phyloP scores from a whole-genome alignment of 2,329 filamentous ascomycete genomes.

The Dothideomycetes sp. region DNA sequence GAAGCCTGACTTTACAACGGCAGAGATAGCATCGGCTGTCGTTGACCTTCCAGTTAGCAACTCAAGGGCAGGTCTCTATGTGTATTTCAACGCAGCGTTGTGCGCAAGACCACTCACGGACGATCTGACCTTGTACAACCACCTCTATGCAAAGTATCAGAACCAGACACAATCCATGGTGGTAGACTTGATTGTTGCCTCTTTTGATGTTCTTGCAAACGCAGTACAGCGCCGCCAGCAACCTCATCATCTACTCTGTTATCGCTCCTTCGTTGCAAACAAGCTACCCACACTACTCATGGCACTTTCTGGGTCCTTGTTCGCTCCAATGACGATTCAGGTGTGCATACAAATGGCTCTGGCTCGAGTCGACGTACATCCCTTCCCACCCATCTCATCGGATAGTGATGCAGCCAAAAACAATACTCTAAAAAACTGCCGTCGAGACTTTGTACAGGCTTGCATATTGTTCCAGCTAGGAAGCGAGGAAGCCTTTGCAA shows the following conservation, averaged over 20 bases:
- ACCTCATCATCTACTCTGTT: constrained; percentile 53
- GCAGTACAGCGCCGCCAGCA: constrained; percentile 64
- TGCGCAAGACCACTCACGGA: constrained; percentile 75
- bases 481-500: constrained; percentile 65
- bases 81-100: constrained; percentile 76
- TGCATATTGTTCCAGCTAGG: constrained; percentile 86
- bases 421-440: constrained; percentile 55
- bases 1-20: constrained; percentile 50
- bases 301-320: constrained; percentile 48
- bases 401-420: constrained; percentile 43
- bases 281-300: constrained; percentile 54
- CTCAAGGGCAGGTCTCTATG: constrained; percentile 72
- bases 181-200: constrained; percentile 74
- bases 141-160: constrained; percentile 78
- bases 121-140: constrained; percentile 66
- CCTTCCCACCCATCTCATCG: constrained; percentile 55
- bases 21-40: constrained; percentile 35
- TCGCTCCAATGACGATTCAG: constrained; percentile 52
- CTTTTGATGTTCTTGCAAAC: constrained; percentile 84
- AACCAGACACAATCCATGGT: constrained; percentile 69
- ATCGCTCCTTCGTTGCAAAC: constrained; percentile 81
- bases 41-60: constrained; percentile 60
- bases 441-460: constrained; percentile 78
- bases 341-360: constrained; percentile 58
- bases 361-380: constrained; percentile 56